Evolutionary conservation across 345 rosid species (phyloP).

Genomic region (Chamaenerion angustifolium): DNA sequence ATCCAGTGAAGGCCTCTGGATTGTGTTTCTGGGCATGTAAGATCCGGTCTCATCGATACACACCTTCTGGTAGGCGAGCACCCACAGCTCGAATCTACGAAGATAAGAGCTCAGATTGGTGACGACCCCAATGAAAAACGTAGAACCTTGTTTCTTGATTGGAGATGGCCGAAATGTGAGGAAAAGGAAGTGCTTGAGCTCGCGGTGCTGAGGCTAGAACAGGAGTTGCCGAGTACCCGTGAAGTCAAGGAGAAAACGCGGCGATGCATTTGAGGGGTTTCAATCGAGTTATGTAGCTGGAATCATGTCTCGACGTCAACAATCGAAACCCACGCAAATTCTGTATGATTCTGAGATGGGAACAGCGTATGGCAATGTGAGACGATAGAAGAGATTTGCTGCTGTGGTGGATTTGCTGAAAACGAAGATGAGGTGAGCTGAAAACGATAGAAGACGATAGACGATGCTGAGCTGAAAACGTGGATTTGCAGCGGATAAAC

Average conservation of each 20-base stretch:
- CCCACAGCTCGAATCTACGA: constrained; percentile 85
- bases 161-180: constrained; percentile 6
- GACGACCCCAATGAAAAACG: constrained; percentile 17
- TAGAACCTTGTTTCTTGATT: constrained; percentile 3
- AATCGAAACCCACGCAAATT: neutral
- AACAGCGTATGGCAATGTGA: too few species aligned
- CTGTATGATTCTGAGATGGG: too few species aligned
- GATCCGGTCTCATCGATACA: constrained; percentile 78
- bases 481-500: too few species aligned
- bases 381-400: too few species aligned
- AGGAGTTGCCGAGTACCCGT: neutral
- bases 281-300: too few species aligned
- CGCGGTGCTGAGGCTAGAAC: too few species aligned
- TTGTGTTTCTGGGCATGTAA: constrained; percentile 69
- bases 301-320: neutral
- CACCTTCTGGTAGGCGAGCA: constrained; percentile 85
- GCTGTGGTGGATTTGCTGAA: too few species aligned
- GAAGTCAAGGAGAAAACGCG: constrained; percentile 1
- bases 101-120: constrained; percentile 53
- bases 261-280: constrained; percentile 1
- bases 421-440: too few species aligned
- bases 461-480: too few species aligned
- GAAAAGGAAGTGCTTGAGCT: too few species aligned
- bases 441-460: too few species aligned
- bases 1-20: too few species aligned